These are phyloP conservation scores for Phaeosphaeria sp. DNA, from an alignment of 2,329 filamentous ascomycete genomes.

Conservation along the genomic window DNA sequence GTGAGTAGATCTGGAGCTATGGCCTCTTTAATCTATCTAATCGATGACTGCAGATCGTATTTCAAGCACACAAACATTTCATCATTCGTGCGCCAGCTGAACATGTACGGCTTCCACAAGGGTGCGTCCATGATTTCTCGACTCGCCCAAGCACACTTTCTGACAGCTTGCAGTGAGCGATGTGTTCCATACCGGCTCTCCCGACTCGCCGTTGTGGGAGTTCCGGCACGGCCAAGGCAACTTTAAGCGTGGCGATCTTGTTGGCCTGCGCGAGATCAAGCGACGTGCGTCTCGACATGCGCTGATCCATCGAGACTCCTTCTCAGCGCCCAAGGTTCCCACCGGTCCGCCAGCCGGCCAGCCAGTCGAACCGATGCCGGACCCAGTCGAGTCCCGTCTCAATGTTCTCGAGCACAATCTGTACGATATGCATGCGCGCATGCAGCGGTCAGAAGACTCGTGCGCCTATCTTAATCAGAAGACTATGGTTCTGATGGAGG, in stretches of 20 bases:
- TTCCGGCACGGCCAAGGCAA: constrained; percentile 98
- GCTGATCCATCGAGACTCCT: constrained; percentile 89
- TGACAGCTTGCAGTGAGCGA: constrained; percentile 76
- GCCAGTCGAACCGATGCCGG: constrained; percentile 82
- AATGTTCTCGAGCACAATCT: constrained; percentile 79
- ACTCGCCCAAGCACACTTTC: constrained; percentile 4
- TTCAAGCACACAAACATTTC: constrained; percentile 99
- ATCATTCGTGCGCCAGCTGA: constrained; percentile 95
- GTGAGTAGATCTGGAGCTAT: constrained; percentile 64
- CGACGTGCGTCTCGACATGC: constrained; percentile 91
- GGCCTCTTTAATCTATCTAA: constrained; percentile 36
- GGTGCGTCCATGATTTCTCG: constrained; percentile 59
- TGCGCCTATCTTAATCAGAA: constrained; percentile 80
- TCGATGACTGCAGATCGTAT: constrained; percentile 73
- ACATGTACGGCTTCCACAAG: constrained; percentile 99
- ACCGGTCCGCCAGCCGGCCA: constrained; percentile 79
- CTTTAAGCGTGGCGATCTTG: constrained; percentile 93
- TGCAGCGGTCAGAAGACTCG: constrained; percentile 84
- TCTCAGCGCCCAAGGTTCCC: constrained; percentile 73
- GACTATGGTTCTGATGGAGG: constrained; percentile 82
- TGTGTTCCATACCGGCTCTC: constrained; percentile 93
- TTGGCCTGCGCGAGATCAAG: constrained; percentile 93
- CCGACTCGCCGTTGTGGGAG: constrained; percentile 95
- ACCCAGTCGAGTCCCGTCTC: constrained; percentile 78
- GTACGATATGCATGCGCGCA: constrained; percentile 77